These are phyloP conservation scores for Fusarium sp. DNA, from an alignment of 2,329 filamentous ascomycete species.

Conservation along the genomic window DNA sequence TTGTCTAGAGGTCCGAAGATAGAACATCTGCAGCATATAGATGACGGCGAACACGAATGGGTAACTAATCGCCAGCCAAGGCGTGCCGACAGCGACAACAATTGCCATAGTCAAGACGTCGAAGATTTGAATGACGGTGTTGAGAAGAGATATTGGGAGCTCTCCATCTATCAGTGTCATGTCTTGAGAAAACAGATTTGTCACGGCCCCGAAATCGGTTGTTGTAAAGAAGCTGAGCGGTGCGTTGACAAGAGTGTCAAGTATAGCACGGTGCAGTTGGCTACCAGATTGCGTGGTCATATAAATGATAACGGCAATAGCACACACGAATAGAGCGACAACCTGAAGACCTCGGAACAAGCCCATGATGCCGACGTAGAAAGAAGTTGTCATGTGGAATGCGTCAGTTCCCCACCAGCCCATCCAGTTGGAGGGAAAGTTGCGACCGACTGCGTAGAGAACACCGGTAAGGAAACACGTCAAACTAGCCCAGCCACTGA, in stretches of 20 bases:
- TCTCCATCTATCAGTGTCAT: slow-evolving; percentile 58
- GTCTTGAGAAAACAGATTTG: slow-evolving; percentile 61
- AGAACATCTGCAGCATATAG: slow-evolving; percentile 62
- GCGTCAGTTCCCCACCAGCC: too few relatives aligned
- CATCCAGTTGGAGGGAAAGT: too few relatives aligned
- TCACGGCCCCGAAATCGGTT: slow-evolving; percentile 57
- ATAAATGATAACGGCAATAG: too few relatives aligned
- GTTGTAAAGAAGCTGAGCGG: slow-evolving; percentile 57
- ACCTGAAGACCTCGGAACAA: too few relatives aligned
- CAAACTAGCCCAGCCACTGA: too few relatives aligned
- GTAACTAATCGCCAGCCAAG: slow-evolving; percentile 13
- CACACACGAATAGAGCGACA: too few relatives aligned
- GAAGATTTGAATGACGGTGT: slow-evolving; percentile 50
- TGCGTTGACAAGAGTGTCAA: slow-evolving; percentile 39
- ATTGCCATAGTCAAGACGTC: slow-evolving; percentile 39
- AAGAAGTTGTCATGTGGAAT: too few relatives aligned
- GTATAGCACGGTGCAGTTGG: too few relatives aligned
- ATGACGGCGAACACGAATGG: slow-evolving; percentile 57
- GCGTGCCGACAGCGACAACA: slow-evolving; percentile 44
- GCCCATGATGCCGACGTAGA: too few relatives aligned
- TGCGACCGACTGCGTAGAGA: too few relatives aligned
- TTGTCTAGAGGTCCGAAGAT: slow-evolving; percentile 66
- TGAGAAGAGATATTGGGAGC: slow-evolving; percentile 52
- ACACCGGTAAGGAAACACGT: too few relatives aligned
- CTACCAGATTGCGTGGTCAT: too few relatives aligned